Base-by-base conservation (phyloP, 768 basidiomycete species). In the Lactarius psammicola region DNA sequence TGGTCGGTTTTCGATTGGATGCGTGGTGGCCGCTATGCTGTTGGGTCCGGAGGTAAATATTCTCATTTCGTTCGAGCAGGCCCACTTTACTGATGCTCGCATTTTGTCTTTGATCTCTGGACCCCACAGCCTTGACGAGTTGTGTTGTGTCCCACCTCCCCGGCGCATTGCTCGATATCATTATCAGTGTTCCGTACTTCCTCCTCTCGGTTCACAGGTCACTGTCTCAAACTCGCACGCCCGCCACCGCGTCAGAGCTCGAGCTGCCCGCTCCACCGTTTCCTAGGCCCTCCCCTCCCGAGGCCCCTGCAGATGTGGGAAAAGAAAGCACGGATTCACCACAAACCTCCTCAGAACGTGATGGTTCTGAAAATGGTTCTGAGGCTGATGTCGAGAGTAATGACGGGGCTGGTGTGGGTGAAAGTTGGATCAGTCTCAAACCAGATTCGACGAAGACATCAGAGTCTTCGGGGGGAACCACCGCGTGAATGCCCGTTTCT, bases 1-100 rank as follows among this genome's bases (percentile, higher is more conserved):
- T 84, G 85, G 1, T 78, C 79, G 51, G 36, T 85, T 30, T 78
- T 79, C 63, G 82, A 85, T 68, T 85, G 85, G 81, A 70, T 88
- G 31, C 80, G 83, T 36, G 90, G 91, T 2, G 84, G 90, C 61
- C 76, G 89, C 42, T 84, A 90, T 71, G 82, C 85, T 23, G 77
- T 94, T 62, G 92, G 92, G 64, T 87, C 92, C 59, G 92, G 92
- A 75, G 90, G 91, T 93, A 72, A 71, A 84, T 76, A 23, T 36
- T 0, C 30, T 26, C 60, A 18, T 56, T 34, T 36, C 30, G 33
- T 20, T 46, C 28, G 30, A 11, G 23, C 34, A 23, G 26, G 34
- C 54, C 15, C 38, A 15, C 26, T 28, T 62, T 42, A 18, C 58
- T 66, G 38, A 66, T 38, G n/a, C 59, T 49, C 55, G 9, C 56